These are phyloP conservation scores for Forsythia suspensa DNA, from an alignment of 257 asterid genomes.

Conservation along the genomic window DNA sequence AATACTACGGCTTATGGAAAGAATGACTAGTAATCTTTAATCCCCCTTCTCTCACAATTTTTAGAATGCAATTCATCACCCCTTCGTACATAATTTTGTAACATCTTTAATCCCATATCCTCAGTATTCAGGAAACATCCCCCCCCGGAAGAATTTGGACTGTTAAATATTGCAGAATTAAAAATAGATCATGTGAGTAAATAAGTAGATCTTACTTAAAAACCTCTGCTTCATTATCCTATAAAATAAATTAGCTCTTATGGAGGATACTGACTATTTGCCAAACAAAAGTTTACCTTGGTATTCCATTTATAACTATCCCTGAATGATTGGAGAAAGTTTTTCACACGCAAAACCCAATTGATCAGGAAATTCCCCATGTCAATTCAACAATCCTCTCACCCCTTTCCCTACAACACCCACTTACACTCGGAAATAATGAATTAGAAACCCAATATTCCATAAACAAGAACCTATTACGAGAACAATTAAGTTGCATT, in stretches of 20 bases:
- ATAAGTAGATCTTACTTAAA: background rate
- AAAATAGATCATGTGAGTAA: background rate
- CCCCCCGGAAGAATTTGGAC: background rate
- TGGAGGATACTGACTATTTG: background rate
- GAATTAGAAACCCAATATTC: slow-evolving; percentile 1
- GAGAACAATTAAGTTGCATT: background rate
- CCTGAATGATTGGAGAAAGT: background rate
- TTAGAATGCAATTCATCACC: too few relatives aligned
- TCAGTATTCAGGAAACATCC: background rate
- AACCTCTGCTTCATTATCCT: slow-evolving; percentile 5
- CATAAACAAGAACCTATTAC: background rate
- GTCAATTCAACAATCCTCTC: too few relatives aligned
- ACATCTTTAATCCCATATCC: background rate
- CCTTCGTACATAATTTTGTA: too few relatives aligned
- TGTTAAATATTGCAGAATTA: too few relatives aligned
- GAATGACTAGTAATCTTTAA: too few relatives aligned
- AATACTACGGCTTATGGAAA: background rate
- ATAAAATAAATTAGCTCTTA: background rate
- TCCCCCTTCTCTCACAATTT: too few relatives aligned
- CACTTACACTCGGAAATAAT: background rate
- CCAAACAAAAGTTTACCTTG: background rate
- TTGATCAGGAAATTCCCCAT: too few relatives aligned
- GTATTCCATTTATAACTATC: background rate
- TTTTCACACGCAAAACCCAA: too few relatives aligned
- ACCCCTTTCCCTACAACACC: background rate